Evolutionary conservation across 1,284 basidiomycete species (phyloP).

Genomic region (Boletellus deceptivus): DNA sequence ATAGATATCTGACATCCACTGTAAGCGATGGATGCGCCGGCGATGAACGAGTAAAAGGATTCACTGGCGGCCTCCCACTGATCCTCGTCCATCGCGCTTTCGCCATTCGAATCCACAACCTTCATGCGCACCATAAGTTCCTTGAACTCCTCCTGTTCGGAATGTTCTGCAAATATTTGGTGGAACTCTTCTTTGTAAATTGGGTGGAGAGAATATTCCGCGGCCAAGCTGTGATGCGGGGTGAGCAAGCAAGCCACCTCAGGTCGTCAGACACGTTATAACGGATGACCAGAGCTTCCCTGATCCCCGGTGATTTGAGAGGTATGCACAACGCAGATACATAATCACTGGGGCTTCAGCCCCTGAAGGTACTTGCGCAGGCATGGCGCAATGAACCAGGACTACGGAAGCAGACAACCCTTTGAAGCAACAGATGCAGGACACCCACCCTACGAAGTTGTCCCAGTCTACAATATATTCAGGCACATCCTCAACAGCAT

Average conservation of each 20-base stretch:
- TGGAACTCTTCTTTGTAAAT: slow-evolving; percentile 89
- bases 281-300: neutral
- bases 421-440: neutral
- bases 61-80: slow-evolving; percentile 97
- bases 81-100: slow-evolving; percentile 86
- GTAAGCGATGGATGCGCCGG: slow-evolving; percentile 6
- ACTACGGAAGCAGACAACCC: neutral
- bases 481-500: slow-evolving; percentile 96
- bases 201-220: slow-evolving; percentile 74
- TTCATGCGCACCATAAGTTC: slow-evolving; percentile 84
- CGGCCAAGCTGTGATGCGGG: slow-evolving; percentile 62
- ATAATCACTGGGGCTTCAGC: neutral
- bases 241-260: slow-evolving; percentile 10
- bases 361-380: neutral
- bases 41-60: slow-evolving; percentile 34
- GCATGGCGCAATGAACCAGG: neutral
- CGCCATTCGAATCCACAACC: slow-evolving; percentile 80
- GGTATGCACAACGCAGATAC: neutral
- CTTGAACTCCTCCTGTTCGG: slow-evolving; percentile 72
- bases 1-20: slow-evolving; percentile 63
- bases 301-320: neutral
- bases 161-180: slow-evolving; percentile 79
- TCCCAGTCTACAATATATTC: slow-evolving; percentile 97
- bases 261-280: neutral
- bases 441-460: slow-evolving; percentile 78